phyloP scores from a whole-genome alignment of 2,329 filamentous ascomycete species.

The Ustilaginoidea virens region DNA sequence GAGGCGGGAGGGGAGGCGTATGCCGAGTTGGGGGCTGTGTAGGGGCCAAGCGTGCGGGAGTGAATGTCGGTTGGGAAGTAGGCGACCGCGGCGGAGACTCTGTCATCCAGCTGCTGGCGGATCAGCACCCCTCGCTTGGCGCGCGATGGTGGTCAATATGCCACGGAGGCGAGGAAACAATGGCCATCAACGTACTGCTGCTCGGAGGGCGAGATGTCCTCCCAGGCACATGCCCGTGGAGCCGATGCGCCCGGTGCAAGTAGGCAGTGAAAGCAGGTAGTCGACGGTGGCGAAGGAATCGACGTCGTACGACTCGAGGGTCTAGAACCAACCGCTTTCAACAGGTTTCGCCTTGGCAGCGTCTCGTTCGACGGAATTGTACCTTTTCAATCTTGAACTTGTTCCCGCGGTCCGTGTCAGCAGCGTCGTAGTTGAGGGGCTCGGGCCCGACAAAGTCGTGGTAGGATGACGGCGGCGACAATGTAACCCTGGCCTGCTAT shows the following conservation, averaged over 20 bases:
- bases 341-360: too few species aligned
- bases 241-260: conserved; percentile 69
- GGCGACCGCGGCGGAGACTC: conserved; percentile 63
- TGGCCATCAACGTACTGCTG: conserved; percentile 37
- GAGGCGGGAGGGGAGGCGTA: conserved; percentile 20
- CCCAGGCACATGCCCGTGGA: conserved; percentile 86
- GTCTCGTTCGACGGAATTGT: too few species aligned
- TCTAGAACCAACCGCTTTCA: conserved; percentile 28
- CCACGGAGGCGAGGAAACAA: too few species aligned
- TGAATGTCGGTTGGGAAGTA: conserved; percentile 94
- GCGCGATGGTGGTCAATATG: too few species aligned
- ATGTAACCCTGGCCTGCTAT: conserved; percentile 91
- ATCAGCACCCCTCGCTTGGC: too few species aligned
- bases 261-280: conserved; percentile 52
- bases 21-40: conserved; percentile 31
- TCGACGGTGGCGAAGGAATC: conserved; percentile 56
- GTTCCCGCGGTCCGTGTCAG: conserved; percentile 79
- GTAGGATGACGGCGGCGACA: conserved; percentile 79
- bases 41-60: conserved; percentile 54
- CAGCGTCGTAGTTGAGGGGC: conserved; percentile 68
- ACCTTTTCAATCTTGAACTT: conserved; percentile 73
- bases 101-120: conserved; percentile 44
- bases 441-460: conserved; percentile 86
- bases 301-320: conserved; percentile 72
- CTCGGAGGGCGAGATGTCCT: conserved; percentile 61